Conservation (phyloP, 805 yeast species). For the Cyberlindnera maritima region DNA sequence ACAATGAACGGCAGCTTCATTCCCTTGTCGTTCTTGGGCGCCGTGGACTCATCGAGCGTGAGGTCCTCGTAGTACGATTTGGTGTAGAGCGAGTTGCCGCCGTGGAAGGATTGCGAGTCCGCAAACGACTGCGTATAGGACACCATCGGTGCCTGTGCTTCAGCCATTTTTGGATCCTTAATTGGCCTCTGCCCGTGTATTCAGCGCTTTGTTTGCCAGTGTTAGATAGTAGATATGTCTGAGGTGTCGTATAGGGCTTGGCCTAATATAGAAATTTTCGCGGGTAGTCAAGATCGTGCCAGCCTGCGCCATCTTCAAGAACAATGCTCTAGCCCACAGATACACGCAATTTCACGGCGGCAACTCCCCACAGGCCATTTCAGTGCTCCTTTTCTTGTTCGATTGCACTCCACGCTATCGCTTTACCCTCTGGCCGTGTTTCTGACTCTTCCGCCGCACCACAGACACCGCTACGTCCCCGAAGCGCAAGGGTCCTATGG, state of each 20-base stretch:
- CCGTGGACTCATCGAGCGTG: constrained; percentile 4
- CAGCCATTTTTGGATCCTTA: not conserved
- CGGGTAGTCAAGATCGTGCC: not conserved
- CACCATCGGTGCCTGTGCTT: not conserved
- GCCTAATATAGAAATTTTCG: not conserved
- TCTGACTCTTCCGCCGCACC: not conserved
- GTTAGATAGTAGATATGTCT: too few relatives aligned
- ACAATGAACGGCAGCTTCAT: constrained; percentile 1
- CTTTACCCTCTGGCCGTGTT: not conserved
- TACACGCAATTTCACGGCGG: not conserved
- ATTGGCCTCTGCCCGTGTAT: too few relatives aligned
- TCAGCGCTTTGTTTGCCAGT: too few relatives aligned
- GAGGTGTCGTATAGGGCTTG: not conserved
- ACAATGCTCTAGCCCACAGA: not conserved
- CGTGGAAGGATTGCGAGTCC: constrained; percentile 1
- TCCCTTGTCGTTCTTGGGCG: constrained; percentile 1
- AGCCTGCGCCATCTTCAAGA: not conserved
- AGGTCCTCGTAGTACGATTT: constrained; percentile 1
- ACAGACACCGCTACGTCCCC: not conserved
- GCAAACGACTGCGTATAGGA: not conserved
- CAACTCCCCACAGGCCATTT: not conserved
- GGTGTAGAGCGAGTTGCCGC: not conserved
- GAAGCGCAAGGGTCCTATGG: not conserved
- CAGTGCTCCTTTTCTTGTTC: not conserved
- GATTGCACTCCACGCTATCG: not conserved